Conservation (phyloP, 352 stramenopile genomes). For the Pythium myriotylum region DNA sequence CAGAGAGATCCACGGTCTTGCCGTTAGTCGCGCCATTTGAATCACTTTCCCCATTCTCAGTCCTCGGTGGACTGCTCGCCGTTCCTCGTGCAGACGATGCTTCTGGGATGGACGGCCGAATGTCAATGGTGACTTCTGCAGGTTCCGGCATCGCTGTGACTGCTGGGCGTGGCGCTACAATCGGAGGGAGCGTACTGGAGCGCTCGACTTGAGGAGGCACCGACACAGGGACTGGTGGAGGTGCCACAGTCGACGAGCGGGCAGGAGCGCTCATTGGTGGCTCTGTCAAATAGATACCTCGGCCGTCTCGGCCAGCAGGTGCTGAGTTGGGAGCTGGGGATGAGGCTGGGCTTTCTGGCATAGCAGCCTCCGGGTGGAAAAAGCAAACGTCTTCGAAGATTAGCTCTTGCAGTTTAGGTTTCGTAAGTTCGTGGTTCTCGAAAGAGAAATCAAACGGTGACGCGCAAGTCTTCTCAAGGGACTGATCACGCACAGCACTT, state of each 20-base stretch:
- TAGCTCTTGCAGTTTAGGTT: constrained; percentile 89
- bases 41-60: not conserved
- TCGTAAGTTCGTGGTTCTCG: constrained; percentile 89
- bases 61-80: not conserved
- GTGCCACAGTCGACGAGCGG: constrained; percentile 5
- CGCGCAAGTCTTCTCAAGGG: constrained; percentile 75
- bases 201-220: constrained; percentile 14
- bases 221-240: constrained; percentile 15
- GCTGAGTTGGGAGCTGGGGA: constrained; percentile 21
- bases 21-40: constrained; percentile 2
- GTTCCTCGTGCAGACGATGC: not conserved
- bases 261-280: constrained; percentile 26
- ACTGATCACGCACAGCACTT: constrained; percentile 69
- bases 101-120: constrained; percentile 33
- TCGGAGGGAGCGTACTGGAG: not conserved
- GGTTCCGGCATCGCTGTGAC: constrained; percentile 4
- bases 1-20: constrained; percentile 31
- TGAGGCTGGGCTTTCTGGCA: constrained; percentile 36
- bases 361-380: constrained; percentile 84
- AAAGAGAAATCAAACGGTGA: constrained; percentile 86
- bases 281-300: constrained; percentile 25
- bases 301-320: constrained; percentile 4
- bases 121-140: constrained; percentile 41
- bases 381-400: constrained; percentile 91
- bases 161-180: constrained; percentile 16